Percentiles rank a stretch among this genome's conserved stretches.
phyloP scores from a whole-genome alignment of 2,329 filamentous ascomycete species.

The Blastomyces silverae region DNA sequence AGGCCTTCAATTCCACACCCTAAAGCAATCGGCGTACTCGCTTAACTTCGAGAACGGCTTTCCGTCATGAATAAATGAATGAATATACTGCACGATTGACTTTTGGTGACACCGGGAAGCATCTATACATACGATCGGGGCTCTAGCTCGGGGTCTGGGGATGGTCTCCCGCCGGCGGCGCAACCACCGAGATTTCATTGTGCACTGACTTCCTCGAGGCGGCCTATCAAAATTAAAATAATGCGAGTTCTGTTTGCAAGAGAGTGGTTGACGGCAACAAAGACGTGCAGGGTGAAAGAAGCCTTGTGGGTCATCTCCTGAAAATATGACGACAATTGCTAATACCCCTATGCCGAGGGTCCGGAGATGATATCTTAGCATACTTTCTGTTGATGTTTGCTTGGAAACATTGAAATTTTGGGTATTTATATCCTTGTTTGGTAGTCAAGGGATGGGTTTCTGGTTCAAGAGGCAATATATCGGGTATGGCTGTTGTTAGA shows the following conservation, averaged over 20 bases:
- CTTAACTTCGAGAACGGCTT: not conserved
- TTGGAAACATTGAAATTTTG: not conserved
- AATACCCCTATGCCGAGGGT: not conserved
- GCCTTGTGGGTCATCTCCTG: too few relatives aligned
- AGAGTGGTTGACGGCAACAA: not conserved
- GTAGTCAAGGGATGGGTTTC: not conserved
- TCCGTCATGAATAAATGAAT: not conserved
- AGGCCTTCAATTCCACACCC: not conserved
- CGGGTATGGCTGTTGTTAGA: not conserved
- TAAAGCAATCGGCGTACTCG: not conserved
- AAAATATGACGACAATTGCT: not conserved
- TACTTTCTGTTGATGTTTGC: not conserved
- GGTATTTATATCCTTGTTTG: not conserved
- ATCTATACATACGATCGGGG: not conserved
- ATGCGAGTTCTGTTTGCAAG: not conserved
- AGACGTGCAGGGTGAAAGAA: not conserved
- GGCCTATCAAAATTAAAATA: not conserved
- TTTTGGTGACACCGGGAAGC: not conserved
- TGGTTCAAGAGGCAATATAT: not conserved
- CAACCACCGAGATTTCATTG: not conserved
- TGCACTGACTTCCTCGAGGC: conserved; percentile 4
- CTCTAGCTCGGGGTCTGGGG: conserved; percentile 1
- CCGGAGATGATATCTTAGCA: not conserved
- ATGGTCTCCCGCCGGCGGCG: not conserved
- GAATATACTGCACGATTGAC: not conserved